Evolutionary conservation across 768 basidiomycete genomes (phyloP), one percentile per base, ranked within the genome.

Genomic region (Hygrophorus pudorinus): DNA sequence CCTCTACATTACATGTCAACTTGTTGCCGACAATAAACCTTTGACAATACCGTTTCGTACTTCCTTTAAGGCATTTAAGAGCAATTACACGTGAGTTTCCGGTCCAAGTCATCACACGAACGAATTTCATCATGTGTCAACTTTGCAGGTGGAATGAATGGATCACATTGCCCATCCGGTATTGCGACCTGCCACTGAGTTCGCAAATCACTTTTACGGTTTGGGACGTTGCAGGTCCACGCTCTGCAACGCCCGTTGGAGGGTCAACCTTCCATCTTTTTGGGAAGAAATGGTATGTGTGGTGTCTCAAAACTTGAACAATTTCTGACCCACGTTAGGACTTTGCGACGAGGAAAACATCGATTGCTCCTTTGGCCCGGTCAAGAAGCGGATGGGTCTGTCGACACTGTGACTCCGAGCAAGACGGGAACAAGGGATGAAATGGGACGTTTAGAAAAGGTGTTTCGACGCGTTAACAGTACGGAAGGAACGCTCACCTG

Each of bases 381-480:
- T 5, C 65, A 76, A 20, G 85, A 89, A 56, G 96, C 90, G 3
- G 94, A 97, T 60, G 88, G 89, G 0, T 81, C 80, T 0, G 70
- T 75, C 17, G 81, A 94, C 34, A 75, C 83, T 0, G 71, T 75
- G 1, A 99, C 96, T 1, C 92, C 92, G 0, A 94, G 90, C 59
- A 97, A 96, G 56, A 57, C 82, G 13, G 80, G 75, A 37, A 65
- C 68, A 0, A 72, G 76, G 47, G 96, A 99, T 56, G 96, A 98
- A 61, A 92, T 94, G 88, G 96, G 92, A 3, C 70, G 93, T 36
- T 61, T 99, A 38, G 93, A 98, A 62, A 90, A 90, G 76, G 90
- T 86, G 35, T 21, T 65, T 53, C 13, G 12, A 30, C 9, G 14
- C 41, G 45, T 6, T 46, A 17, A 2, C 30, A 16, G 7, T 17